Evolutionary conservation across 2,329 filamentous ascomycete species (phyloP).

Genomic region (Trichoderma simmonsii): DNA sequence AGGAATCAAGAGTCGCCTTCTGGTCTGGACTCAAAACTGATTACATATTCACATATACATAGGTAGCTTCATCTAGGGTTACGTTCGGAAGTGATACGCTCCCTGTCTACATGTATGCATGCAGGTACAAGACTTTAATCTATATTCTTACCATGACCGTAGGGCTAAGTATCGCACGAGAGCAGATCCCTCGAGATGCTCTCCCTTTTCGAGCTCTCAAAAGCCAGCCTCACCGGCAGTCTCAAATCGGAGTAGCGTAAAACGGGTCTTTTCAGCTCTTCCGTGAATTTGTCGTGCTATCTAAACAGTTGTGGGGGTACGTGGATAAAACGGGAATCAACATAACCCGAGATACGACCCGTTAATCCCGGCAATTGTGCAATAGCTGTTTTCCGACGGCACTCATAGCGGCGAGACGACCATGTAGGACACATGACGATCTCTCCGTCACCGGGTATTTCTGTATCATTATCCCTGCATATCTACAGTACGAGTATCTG

Average conservation of each 20-base stretch:
- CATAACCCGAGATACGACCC: background rate
- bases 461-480: background rate
- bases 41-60: background rate
- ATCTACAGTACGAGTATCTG: background rate
- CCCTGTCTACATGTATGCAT: background rate
- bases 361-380: background rate
- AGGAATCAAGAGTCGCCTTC: background rate
- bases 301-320: background rate
- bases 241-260: background rate
- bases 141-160: background rate
- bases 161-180: background rate
- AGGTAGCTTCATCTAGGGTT: background rate
- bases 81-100: background rate
- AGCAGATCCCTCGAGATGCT: background rate
- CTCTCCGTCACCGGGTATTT: constrained; percentile 5
- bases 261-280: background rate
- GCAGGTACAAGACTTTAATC: background rate
- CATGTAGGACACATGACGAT: constrained; percentile 2
- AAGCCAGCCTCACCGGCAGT: background rate
- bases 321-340: background rate
- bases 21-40: background rate
- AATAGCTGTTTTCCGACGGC: background rate
- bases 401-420: background rate
- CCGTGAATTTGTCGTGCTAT: background rate
- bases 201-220: background rate